Evolutionary conservation across 1,284 basidiomycete species (phyloP).

Genomic region (Coniferiporia weirii): DNA sequence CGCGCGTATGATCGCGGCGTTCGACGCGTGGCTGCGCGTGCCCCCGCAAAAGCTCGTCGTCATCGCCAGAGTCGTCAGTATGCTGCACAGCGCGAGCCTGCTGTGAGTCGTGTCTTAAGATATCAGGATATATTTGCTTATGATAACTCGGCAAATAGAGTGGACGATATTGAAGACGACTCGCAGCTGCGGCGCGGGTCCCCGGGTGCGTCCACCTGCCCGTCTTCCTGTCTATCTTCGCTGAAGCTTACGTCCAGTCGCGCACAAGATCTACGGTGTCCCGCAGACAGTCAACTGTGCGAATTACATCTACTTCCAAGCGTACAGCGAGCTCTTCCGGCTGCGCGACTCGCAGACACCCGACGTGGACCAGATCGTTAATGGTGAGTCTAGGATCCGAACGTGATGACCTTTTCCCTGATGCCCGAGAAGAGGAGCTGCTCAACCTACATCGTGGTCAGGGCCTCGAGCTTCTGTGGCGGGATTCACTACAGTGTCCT

Average conservation of each 20-base stretch:
- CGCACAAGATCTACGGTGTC: slow-evolving; percentile 93
- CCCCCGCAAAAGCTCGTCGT: slow-evolving; percentile 64
- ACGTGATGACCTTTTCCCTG: not conserved
- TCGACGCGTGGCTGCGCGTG: slow-evolving; percentile 91
- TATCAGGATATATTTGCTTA: slow-evolving; percentile 15
- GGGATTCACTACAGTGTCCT: slow-evolving; percentile 88
- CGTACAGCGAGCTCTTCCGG: slow-evolving; percentile 71
- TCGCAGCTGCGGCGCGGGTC: slow-evolving; percentile 85
- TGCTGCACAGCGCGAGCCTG: slow-evolving; percentile 93
- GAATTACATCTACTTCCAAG: slow-evolving; percentile 95
- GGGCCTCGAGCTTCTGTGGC: slow-evolving; percentile 92
- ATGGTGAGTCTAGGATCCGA: slow-evolving; percentile 35
- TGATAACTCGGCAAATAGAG: slow-evolving; percentile 39
- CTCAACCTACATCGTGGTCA: slow-evolving; percentile 92
- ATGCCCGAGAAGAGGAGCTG: slow-evolving; percentile 60
- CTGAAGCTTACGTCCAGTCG: slow-evolving; percentile 42
- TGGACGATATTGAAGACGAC: slow-evolving; percentile 98
- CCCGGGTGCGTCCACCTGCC: slow-evolving; percentile 51
- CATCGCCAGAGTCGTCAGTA: slow-evolving; percentile 81
- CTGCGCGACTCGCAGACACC: slow-evolving; percentile 38
- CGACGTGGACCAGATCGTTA: slow-evolving; percentile 67
- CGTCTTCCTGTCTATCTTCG: not conserved
- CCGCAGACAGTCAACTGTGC: slow-evolving; percentile 98
- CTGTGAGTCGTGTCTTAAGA: slow-evolving; percentile 50
- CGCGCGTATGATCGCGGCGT: slow-evolving; percentile 84